A percentile compares a stretch with the other conserved stretches of the same genome.
Evolutionary conservation across 1,284 basidiomycete species (phyloP).

Genomic region (Pisolithus thermaeus): DNA sequence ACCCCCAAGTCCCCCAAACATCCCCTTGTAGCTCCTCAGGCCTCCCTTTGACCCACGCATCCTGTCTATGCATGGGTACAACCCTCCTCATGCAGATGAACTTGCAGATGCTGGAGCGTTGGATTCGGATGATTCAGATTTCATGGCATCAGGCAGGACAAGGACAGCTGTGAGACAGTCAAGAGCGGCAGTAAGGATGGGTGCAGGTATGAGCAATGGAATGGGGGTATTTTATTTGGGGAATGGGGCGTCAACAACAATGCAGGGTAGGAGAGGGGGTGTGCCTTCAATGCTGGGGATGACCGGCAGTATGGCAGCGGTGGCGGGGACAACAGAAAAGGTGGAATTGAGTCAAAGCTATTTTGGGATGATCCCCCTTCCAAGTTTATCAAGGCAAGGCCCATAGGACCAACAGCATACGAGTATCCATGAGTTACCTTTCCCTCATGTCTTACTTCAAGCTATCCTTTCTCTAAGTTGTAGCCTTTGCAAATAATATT

Average conservation of each 20-base stretch:
- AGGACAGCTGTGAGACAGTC: slow-evolving; percentile 39
- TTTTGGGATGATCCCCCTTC: slow-evolving; percentile 79
- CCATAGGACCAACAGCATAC: slow-evolving; percentile 57
- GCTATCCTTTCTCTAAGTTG: not conserved
- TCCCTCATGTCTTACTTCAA: slow-evolving; percentile 12
- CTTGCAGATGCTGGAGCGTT: slow-evolving; percentile 72
- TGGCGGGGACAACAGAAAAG: slow-evolving; percentile 33
- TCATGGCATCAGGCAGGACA: slow-evolving; percentile 46
- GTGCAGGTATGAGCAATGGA: slow-evolving; percentile 34
- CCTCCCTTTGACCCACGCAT: slow-evolving; percentile 79
- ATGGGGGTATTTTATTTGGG: slow-evolving; percentile 31
- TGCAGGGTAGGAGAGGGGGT: slow-evolving; percentile 2
- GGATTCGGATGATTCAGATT: slow-evolving; percentile 72
- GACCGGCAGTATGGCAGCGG: slow-evolving; percentile 20
- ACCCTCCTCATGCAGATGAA: slow-evolving; percentile 89
- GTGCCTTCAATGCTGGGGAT: too few species aligned
- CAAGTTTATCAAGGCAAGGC: slow-evolving; percentile 64
- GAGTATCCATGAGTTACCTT: slow-evolving; percentile 55
- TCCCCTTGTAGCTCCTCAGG: slow-evolving; percentile 62
- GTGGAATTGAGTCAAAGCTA: slow-evolving; percentile 81
- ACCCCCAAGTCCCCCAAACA: slow-evolving; percentile 42
- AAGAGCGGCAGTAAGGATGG: slow-evolving; percentile 27
- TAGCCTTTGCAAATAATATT: too few species aligned
- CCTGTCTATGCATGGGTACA: slow-evolving; percentile 88
- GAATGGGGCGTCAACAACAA: slow-evolving; percentile 28